Evolutionary conservation across 345 rosid species (phyloP), one percentile per base, ranked within the genome.

Genomic region (Mangifera indica): DNA sequence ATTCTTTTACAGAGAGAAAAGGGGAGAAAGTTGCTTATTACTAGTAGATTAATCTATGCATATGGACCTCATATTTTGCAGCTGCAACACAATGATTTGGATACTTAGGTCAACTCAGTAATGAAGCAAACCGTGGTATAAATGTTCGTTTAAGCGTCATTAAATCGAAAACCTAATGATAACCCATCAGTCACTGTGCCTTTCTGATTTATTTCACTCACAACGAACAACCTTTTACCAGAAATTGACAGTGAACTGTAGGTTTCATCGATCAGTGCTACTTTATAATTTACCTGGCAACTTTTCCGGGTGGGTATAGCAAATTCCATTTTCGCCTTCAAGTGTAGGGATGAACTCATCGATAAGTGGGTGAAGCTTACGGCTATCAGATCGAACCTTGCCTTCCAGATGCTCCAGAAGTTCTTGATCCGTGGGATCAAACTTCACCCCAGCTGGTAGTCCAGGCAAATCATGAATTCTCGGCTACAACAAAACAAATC

Each of bases 391-490:
- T 75, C 90, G 76, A 57, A 88, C 97, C 84, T 88, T 95, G 29
- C 91, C 99, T 60, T 95, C 99, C 74, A 95, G 83, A 81, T 95
- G 99, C 68, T 90, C 98, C 18, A 95, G 84, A 56, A 95, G 86
- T 83, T 95, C 99, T 77, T 92, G 98, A 85, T 95, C 99, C 2
- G 97, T 92, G 25, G 99, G 99, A 81, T 95, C 99, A 42, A 94
- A 94, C 87, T 90, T 94, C 80, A 94, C 98, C 59, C 98, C 98
- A 0, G 98, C 97, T 10, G 99, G 99, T 54, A 95, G 71, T 69
- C 99, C 98, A 2, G 96, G 98, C 83, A 95, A 83, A 73, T 95
- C 93, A 76, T 89, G 88, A 70, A 95, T 89, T 73, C 92, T 88
- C 2, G 84, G 88, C 93, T 90, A 72, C 1, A 66, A 21, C 34